These are phyloP conservation scores for Linnemannia elongata DNA, from an alignment of 192 early-diverging fungal genomes.

Conservation along the genomic window DNA sequence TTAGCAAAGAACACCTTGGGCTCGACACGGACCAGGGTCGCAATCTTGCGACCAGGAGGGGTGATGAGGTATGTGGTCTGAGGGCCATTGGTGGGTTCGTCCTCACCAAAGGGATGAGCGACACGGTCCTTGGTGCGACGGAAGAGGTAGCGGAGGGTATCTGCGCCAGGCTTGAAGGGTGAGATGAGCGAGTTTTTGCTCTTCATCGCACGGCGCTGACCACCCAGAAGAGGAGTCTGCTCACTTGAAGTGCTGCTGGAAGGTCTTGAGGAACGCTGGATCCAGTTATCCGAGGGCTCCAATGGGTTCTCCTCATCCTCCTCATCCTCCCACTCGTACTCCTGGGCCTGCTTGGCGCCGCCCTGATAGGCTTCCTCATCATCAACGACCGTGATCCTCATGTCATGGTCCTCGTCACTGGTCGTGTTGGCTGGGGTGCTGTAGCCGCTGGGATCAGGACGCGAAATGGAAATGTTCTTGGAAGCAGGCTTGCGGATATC, in stretches of 20 bases:
- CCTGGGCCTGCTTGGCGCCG: conserved; percentile 27
- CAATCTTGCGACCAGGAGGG: conserved; percentile 67
- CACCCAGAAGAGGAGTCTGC: conserved; percentile 41
- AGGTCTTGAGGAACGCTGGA: conserved; percentile 30
- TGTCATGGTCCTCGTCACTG: conserved; percentile 53
- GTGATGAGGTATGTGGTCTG: conserved; percentile 46
- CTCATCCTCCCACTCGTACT: conserved; percentile 46
- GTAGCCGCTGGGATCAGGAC: conserved; percentile 61
- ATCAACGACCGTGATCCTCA: conserved; percentile 30
- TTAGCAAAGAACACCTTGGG: conserved; percentile 96
- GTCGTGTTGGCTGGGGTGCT: conserved; percentile 57
- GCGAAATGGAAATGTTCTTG: conserved; percentile 66
- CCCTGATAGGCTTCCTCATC: conserved; percentile 39
- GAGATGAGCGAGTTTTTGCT: conserved; percentile 47
- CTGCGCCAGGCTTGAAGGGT: conserved; percentile 54
- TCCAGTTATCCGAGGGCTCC: conserved; percentile 49
- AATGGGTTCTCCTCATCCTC: conserved; percentile 49
- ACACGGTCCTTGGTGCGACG: conserved; percentile 34
- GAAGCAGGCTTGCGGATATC: conserved; percentile 88
- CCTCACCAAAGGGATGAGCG: conserved; percentile 34
- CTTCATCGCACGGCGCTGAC: conserved; percentile 20
- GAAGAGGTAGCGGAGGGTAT: conserved; percentile 55
- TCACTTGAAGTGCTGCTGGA: conserved; percentile 50
- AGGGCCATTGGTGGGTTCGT: conserved; percentile 4
- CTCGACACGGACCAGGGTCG: conserved; percentile 76